Base-by-base conservation (phyloP, 1,284 basidiomycete genomes). In the Pterula multifida region DNA sequence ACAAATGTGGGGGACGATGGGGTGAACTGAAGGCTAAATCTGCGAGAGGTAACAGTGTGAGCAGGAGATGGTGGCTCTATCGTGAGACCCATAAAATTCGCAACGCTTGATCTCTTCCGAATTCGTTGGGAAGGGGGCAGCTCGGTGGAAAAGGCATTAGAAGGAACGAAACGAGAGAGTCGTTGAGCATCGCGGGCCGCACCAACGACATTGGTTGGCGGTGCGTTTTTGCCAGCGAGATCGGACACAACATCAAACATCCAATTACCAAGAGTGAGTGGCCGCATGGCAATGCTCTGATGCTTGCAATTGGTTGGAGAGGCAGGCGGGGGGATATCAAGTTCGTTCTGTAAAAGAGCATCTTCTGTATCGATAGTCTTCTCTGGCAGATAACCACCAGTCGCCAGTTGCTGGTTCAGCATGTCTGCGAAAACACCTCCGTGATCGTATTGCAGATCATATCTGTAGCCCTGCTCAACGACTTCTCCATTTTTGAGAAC, bases 391-490 rank as follows among this genome's bases (percentile, higher is more conserved):
- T 69, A 75, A 3, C 78, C 77, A n/a, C 73, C 78, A 9, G 69
- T 66, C 25, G 61, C 68, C 51, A 58, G 63, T 62, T 77, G 81
- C 4, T 63, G 62, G 36, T 61, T 62, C 53, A 76, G 63, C 76
- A 84, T 81, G 57, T 67, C 65, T 36, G 67, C 64, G 61, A 85
- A 84, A 55, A 80, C 78, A 53, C 79, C 78, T 4, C 67, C 68
- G 3, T 60, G 56, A 13, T 68, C 69, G 2, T 65, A 69, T 62
- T 85, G 81, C 47, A 94, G 73, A 59, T 92, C 86, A 1, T 65
- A 63, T 3, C 90, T 79, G 67, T 81, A 98, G 1, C 95, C 95
- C 59, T 93, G 85, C 62, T 98, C 88, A 35, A 82, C 83, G n/a
- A 98, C 78, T 0, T 65, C 56, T 0, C 94, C 95, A 22, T 81